Evolutionary conservation across 495 filamentous ascomycete species (phyloP).

Genomic region (Cercophora newfieldiana): DNA sequence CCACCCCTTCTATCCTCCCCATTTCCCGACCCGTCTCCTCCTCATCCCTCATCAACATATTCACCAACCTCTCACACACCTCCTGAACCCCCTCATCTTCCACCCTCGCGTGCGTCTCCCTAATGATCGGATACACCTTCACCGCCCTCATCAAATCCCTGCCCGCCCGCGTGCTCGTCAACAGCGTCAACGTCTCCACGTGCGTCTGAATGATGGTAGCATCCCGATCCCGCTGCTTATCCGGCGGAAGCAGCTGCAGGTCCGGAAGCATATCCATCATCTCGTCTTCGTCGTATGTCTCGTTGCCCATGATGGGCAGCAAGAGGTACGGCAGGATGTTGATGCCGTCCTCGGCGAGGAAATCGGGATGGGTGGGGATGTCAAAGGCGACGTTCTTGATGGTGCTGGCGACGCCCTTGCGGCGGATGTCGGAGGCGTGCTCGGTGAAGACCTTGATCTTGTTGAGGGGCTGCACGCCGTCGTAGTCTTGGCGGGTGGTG

Average conservation of each 20-base stretch:
- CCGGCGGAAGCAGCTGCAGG: slow-evolving; percentile 81
- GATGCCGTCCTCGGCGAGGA: slow-evolving; percentile 67
- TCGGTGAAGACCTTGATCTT: slow-evolving; percentile 93
- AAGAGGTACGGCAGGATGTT: slow-evolving; percentile 86
- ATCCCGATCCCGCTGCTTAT: slow-evolving; percentile 82
- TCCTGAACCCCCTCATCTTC: slow-evolving; percentile 81
- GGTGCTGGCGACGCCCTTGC: slow-evolving; percentile 86
- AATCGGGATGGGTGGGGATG: slow-evolving; percentile 64
- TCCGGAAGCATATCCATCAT: slow-evolving; percentile 78
- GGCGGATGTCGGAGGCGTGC: slow-evolving; percentile 72
- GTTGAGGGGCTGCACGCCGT: slow-evolving; percentile 74
- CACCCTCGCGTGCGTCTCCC: slow-evolving; percentile 79
- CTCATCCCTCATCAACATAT: slow-evolving; percentile 88
- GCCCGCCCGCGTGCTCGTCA: slow-evolving; percentile 77
- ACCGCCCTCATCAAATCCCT: slow-evolving; percentile 68
- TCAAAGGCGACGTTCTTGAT: slow-evolving; percentile 87
- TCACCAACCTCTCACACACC: slow-evolving; percentile 84
- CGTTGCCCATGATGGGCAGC: slow-evolving; percentile 61
- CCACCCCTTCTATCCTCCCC: slow-evolving; percentile 53
- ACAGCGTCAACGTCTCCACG: slow-evolving; percentile 78
- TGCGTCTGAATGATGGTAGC: slow-evolving; percentile 75
- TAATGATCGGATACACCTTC: slow-evolving; percentile 86
- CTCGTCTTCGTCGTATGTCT: slow-evolving; percentile 71
- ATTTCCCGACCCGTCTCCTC: slow-evolving; percentile 53
- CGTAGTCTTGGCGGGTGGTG: slow-evolving; percentile 68